Base-by-base conservation (phyloP, 805 yeast genomes). In the Candida cerambycidarum region DNA sequence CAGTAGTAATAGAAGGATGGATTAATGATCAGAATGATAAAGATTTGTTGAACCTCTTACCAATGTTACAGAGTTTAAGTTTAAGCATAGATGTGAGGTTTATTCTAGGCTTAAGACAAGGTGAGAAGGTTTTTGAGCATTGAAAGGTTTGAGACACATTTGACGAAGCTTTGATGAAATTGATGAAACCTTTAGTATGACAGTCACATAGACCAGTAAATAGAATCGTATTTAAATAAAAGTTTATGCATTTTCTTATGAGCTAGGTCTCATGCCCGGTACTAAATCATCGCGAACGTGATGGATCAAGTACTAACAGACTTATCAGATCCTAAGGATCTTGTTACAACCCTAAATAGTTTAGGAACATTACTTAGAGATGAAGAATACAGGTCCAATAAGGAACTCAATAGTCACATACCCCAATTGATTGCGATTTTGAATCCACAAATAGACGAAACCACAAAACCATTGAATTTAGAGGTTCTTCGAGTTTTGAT, bases 1-100 rank as follows among this genome's bases (percentile, higher is more conserved):
- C 96, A 1, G 83, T 93, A 16, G 82, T 85, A 67, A 89, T 93
- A 5, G 97, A 90, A 64, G 98, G 99, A 35, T 93, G 99, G 99
- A 89, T 93, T 48, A 88, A 86, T 57, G 99, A 93, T 63, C 96
- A 95, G n/a, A 78, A 83, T 28, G 99, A 93, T 58, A 71, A 82
- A 16, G 96, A 89, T 55, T 67, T 93, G 45, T 68, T 93, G 62
- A 82, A 89, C 54, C 65, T 93, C 40, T 62, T 93, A 32, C 98
- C 99, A 1, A 66, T 93, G 56, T 65, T 89, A 32, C 78, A 82
- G 54, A 83, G 92, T 19, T 64, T 93, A 55, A 73, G 96, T 44
- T 78, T 80, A 48, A 81, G 92, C 19, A 81, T 89, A 7, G 99
- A 92, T 62, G 97, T 92, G 16, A 70, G 97, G 50, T 78, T 78